phyloP scores from a whole-genome alignment of 108 stramenopile species.

The Chaetoceros muelleri region DNA sequence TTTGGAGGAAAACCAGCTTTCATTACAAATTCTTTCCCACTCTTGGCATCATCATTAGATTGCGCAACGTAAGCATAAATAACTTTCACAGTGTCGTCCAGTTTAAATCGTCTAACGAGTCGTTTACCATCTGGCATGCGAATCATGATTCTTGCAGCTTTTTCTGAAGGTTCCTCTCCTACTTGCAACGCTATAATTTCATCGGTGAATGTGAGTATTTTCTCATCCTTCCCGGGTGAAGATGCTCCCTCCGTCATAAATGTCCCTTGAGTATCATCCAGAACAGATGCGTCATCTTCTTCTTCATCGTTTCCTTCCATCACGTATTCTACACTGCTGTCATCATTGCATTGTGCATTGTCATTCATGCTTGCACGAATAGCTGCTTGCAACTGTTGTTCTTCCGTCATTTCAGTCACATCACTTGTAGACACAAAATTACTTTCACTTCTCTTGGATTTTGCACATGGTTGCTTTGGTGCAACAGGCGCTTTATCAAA shows the following conservation, averaged over 20 bases:
- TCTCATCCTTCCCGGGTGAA: constrained; percentile 7
- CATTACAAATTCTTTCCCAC: constrained; percentile 51
- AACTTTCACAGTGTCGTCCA: constrained; percentile 32
- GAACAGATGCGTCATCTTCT: constrained; percentile 14
- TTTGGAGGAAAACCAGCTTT: constrained; percentile 78
- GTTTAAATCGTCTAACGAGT: constrained; percentile 53
- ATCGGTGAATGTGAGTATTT: constrained; percentile 20
- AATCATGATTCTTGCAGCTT: constrained; percentile 54
- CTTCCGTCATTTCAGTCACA: constrained; percentile 45
- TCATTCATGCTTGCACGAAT: constrained; percentile 71
- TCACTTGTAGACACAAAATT: background rate
- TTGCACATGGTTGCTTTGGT: constrained; percentile 25
- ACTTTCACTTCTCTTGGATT: background rate
- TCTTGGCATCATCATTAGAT: constrained; percentile 48
- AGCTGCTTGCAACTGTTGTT: constrained; percentile 80
- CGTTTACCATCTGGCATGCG: constrained; percentile 80
- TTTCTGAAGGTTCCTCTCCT: constrained; percentile 40
- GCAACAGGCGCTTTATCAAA: constrained; percentile 64
- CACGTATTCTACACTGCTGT: constrained; percentile 6
- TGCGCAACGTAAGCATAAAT: constrained; percentile 71
- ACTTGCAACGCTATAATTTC: constrained; percentile 39
- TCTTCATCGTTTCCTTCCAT: constrained; percentile 17
- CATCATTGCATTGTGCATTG: constrained; percentile 3
- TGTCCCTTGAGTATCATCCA: constrained; percentile 6
- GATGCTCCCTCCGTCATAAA: constrained; percentile 13